Base-by-base conservation (phyloP, 1,284 basidiomycete species). In the Ustilago tritici region DNA sequence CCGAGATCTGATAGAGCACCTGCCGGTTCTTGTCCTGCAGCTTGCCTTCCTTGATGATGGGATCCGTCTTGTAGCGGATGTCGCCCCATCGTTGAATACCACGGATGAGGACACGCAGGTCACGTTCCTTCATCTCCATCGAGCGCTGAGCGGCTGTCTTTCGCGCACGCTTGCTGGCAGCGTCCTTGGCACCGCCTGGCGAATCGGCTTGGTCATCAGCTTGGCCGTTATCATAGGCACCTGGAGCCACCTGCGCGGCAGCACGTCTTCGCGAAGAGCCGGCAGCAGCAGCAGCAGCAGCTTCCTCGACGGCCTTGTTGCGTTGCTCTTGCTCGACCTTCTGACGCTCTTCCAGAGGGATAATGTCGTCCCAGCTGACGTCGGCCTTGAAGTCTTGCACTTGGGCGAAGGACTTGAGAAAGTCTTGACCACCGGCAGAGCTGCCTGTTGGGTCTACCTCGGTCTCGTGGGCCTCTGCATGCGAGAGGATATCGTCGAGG, bases 331-430 rank as follows among this genome's bases (percentile, higher is more conserved):
- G 86, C 75, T 95, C 93, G 56, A 92, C 91, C 86, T 92, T 92
- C 85, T 93, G 92, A 8, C 97, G 92, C 83, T 95, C 95, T 43
- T 96, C 94, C 12, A 93, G 87, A 9, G 97, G 97, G 80, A 99
- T 99, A 85, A 99, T 99, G 80, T 99, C 97, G 85, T 99, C 97
- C 97, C 97, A 99, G 85, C 82, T 84, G 3, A 89, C 94, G 89
- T 98, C 93, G 84, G 95, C 95, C 90, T 98, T 98, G 85, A 99
- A 92, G 87, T 99, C 97, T 87, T 95, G 96, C 76, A 99, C 94
- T 61, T 93, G 93, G 5, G 95, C 95, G 85, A 99, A 97, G 82
- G 94, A 93, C 43, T 95, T 92, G 70, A 99, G 89, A 91, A 99
- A 99, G 65, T 92, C 92, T 88, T 98, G 95, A 66, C 97, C 96